These are phyloP conservation scores for Gynochthodes officinalis DNA, from an alignment of 257 asterid species.

Conservation along the genomic window DNA sequence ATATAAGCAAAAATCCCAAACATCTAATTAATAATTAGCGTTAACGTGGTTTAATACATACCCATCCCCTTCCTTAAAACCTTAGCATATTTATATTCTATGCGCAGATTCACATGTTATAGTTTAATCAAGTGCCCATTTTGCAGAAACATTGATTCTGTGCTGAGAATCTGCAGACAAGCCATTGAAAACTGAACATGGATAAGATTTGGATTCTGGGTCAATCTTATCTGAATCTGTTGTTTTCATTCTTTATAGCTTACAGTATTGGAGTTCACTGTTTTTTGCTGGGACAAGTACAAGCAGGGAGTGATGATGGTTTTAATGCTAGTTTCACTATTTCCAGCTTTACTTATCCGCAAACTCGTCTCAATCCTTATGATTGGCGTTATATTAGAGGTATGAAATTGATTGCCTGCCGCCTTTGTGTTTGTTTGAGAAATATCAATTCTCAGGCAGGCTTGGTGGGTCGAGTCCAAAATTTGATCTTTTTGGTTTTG, in stretches of 20 bases:
- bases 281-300: constrained; percentile 38
- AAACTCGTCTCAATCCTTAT: constrained; percentile 60
- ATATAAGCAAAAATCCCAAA: no score
- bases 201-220: constrained; percentile 43
- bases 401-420: constrained; percentile 16
- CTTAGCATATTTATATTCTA: no score
- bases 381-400: constrained; percentile 93
- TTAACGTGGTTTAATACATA: no score
- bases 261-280: constrained; percentile 22
- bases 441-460: constrained; percentile 7
- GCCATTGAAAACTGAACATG: constrained; percentile 27
- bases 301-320: constrained; percentile 23
- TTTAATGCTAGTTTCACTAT: constrained; percentile 42
- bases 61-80: no score
- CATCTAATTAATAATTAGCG: no score
- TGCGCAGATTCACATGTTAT: background rate
- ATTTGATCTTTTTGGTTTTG: constrained; percentile 19
- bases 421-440: background rate
- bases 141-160: constrained; percentile 1
- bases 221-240: constrained; percentile 31
- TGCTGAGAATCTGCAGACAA: constrained; percentile 4
- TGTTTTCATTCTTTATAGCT: constrained; percentile 21
- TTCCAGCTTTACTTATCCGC: constrained; percentile 73
- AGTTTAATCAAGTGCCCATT: background rate
- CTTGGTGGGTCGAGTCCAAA: constrained; percentile 25